A percentile compares a stretch with the other conserved stretches of the same genome.
These are phyloP conservation scores for Geotrichum bryndzae DNA, from an alignment of 1,139 yeast species.

Conservation along the genomic window DNA sequence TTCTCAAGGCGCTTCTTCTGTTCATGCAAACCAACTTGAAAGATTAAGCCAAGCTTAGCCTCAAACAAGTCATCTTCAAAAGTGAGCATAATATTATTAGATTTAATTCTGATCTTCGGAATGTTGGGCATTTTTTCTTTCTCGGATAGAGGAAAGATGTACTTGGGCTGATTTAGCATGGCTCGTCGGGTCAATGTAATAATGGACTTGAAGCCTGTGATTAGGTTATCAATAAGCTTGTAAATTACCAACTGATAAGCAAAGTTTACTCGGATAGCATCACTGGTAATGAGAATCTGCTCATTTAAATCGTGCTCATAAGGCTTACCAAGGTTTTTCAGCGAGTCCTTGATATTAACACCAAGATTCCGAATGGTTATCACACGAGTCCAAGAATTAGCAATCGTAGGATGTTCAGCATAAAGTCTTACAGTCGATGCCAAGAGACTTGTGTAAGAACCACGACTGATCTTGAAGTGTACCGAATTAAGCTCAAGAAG, in stretches of 20 bases:
- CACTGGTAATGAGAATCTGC: conserved; percentile 28
- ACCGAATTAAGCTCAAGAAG: conserved; percentile 47
- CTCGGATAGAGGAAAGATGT: conserved; percentile 39
- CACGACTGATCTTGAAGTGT: conserved; percentile 33
- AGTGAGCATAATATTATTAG: conserved; percentile 45
- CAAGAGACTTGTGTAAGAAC: conserved; percentile 30
- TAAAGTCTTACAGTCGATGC: conserved; percentile 44
- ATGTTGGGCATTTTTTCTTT: conserved; percentile 33
- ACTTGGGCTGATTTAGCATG: conserved; percentile 36
- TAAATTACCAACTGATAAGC: conserved; percentile 64
- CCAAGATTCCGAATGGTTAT: conserved; percentile 31
- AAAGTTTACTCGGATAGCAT: conserved; percentile 38
- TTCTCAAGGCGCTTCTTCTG: conserved; percentile 62
- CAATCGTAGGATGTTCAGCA: conserved; percentile 51
- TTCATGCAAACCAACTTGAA: conserved; percentile 68
- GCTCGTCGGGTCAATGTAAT: conserved; percentile 53
- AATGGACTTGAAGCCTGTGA: conserved; percentile 55
- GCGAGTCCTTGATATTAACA: conserved; percentile 22
- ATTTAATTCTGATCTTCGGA: conserved; percentile 49
- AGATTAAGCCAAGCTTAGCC: conserved; percentile 64
- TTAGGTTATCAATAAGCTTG: conserved; percentile 58
- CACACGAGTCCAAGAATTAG: conserved; percentile 40
- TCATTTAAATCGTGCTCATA: conserved; percentile 14
- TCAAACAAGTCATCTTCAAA: conserved; percentile 89
- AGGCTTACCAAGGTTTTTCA: conserved; percentile 13